Evolutionary conservation across 2,329 filamentous ascomycete genomes (phyloP).

Genomic region (Aspergillus quadrilineatus): DNA sequence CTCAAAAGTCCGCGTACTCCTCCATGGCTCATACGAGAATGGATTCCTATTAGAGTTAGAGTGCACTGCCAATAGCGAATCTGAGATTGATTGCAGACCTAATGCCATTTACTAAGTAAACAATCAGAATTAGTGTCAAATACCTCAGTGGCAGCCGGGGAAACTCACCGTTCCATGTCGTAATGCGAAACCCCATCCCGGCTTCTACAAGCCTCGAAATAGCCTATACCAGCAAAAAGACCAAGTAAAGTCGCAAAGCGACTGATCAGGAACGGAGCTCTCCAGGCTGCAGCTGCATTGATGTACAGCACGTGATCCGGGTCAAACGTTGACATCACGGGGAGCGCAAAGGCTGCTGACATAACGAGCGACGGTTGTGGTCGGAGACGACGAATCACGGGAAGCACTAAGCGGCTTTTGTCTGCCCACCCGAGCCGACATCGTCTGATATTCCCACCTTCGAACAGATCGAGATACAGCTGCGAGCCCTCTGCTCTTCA

Average conservation of each 20-base stretch:
- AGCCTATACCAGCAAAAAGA: background rate
- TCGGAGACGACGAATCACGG: constrained; percentile 29
- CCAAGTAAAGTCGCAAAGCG: background rate
- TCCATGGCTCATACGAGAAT: constrained; percentile 82
- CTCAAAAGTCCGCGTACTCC: constrained; percentile 67
- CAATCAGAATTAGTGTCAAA: constrained; percentile 24
- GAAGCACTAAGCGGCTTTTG: constrained; percentile 27
- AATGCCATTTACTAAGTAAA: constrained; percentile 70
- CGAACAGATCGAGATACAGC: constrained; percentile 16
- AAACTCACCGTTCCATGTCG: constrained; percentile 75
- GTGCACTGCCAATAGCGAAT: background rate
- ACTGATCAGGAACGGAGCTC: background rate
- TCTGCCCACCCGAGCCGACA: constrained; percentile 26
- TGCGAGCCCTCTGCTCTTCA: constrained; percentile 11
- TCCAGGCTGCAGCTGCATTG: background rate
- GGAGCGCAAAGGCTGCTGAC: constrained; percentile 15
- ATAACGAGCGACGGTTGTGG: constrained; percentile 15
- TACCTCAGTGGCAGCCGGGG: background rate
- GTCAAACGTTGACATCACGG: constrained; percentile 25
- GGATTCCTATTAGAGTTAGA: constrained; percentile 61
- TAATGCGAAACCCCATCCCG: constrained; percentile 74
- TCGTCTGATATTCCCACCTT: constrained; percentile 25
- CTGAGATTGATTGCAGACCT: constrained; percentile 48
- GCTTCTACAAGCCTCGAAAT: constrained; percentile 9
- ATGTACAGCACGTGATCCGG: constrained; percentile 21